A percentile compares a stretch with the other conserved stretches of the same genome.
These are phyloP conservation scores for Musa beccarii DNA, from an alignment of 176 grass and related monocot species.

Conservation along the genomic window DNA sequence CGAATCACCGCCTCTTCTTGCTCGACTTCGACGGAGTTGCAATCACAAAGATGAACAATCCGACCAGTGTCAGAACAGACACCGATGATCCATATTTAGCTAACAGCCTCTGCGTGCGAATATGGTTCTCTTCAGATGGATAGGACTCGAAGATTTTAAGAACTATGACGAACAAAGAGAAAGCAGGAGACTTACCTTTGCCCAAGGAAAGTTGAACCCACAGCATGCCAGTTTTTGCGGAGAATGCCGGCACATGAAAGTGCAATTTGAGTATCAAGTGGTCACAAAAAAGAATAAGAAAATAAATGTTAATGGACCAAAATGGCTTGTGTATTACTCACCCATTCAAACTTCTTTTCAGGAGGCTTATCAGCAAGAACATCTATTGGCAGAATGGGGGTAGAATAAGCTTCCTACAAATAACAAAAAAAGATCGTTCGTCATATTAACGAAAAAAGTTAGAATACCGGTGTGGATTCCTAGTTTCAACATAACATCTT, in stretches of 20 bases:
- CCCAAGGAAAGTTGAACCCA: slow-evolving; percentile 30
- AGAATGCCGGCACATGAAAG: slow-evolving; percentile 2
- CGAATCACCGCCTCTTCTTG: slow-evolving; percentile 76
- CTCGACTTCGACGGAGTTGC: slow-evolving; percentile 61
- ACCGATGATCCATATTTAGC: slow-evolving; percentile 64
- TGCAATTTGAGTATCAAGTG: slow-evolving; percentile 22
- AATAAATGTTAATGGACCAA: not conserved
- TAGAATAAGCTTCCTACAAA: slow-evolving; percentile 22
- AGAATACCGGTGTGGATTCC: not conserved
- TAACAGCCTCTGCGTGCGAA: slow-evolving; percentile 44
- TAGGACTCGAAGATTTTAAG: not conserved
- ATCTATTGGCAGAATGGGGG: slow-evolving; percentile 60
- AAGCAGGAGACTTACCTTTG: slow-evolving; percentile 48
- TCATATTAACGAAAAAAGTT: not conserved
- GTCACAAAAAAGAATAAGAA: not conserved
- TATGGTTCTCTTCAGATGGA: not conserved
- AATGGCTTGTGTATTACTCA: slow-evolving; percentile 26
- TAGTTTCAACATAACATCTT: not conserved
- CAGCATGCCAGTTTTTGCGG: slow-evolving; percentile 10
- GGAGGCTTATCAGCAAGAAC: slow-evolving; percentile 76
- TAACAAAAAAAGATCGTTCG: not conserved
- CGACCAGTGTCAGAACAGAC: slow-evolving; percentile 58
- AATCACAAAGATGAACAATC: slow-evolving; percentile 53
- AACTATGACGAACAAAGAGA: not conserved
- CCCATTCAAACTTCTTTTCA: slow-evolving; percentile 90